Conservation (phyloP, 2,329 filamentous ascomycete genomes). For the Gremmenia infestans region DNA sequence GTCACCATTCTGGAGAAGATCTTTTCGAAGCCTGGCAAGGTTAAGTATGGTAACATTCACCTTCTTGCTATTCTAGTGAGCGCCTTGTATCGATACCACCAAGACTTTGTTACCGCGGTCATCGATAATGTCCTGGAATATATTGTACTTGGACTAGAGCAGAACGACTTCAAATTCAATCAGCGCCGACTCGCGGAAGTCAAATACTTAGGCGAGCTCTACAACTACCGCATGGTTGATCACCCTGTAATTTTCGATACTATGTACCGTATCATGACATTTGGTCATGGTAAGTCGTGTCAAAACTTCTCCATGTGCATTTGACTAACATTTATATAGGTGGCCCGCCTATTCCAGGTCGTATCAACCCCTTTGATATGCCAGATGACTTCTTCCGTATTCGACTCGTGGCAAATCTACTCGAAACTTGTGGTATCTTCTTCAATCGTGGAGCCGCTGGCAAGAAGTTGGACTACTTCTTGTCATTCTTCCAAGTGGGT, state of each 20-base stretch:
- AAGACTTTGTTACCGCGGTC: constrained; percentile 82
- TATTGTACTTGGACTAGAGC: constrained; percentile 80
- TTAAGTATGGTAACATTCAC: constrained; percentile 96
- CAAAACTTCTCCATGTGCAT: background rate
- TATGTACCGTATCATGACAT: constrained; percentile 89
- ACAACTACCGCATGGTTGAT: constrained; percentile 96
- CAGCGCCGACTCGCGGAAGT: constrained; percentile 92
- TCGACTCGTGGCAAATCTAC: constrained; percentile 77
- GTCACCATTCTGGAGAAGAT: constrained; percentile 61
- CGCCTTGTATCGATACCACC: constrained; percentile 86
- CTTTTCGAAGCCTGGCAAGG: constrained; percentile 93
- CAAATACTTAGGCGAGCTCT: constrained; percentile 93
- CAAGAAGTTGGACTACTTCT: constrained; percentile 96
- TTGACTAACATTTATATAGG: constrained; percentile 38
- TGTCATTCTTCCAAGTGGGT: constrained; percentile 81
- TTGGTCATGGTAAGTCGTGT: constrained; percentile 59
- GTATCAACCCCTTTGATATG: constrained; percentile 72
- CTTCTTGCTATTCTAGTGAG: constrained; percentile 85
- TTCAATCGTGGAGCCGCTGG: constrained; percentile 90
- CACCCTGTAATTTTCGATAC: constrained; percentile 93
- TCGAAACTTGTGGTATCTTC: constrained; percentile 94
- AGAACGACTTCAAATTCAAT: constrained; percentile 97
- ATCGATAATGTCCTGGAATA: constrained; percentile 90
- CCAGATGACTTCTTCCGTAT: constrained; percentile 97
- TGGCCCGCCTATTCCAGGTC: constrained; percentile 75